Evolutionary conservation across 2,329 filamentous ascomycete genomes (phyloP), one percentile per base, ranked within the genome.

Genomic region (Samsoniella hepiali): DNA sequence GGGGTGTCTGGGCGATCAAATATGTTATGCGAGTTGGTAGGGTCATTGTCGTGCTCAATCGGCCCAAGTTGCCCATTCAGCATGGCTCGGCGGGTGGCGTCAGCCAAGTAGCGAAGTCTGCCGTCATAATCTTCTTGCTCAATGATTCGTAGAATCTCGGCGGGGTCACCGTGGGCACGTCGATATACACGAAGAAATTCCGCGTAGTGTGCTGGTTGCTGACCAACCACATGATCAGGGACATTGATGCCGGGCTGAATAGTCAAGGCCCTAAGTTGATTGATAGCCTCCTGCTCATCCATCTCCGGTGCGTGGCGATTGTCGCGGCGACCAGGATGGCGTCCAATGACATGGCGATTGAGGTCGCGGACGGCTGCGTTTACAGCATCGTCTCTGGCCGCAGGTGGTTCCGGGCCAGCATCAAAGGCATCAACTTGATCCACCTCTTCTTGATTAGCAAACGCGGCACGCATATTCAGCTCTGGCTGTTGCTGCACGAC

Each of bases 401-500:
- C 32, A 55, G 32, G 44, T 31, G 51, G 63, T 8, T 45, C 63
- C 15, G 47, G 56, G 40, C n/a, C 32, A 3, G 58, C 59, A 27
- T 62, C 65, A 2, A 72, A 65, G 5, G 72, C 69, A 42, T 74
- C 75, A 8, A 34, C 6, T 29, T 50, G 53, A 32, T 27, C 32
- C 11, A 10, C 53, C 13, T 51, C 59, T 42, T 40, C 55, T n/a
- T 63, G 60, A 9, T 79, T 83, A 11, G 83, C 86, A 71, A 88
- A 84, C 3, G 84, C 85, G 9, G 84, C 88, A 0, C 87, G 89
- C 80, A 95, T 88, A 70, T 96, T 96, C 68, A 95, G 89, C 67
- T 93, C 89, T 5, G 94, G 95, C 72, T 99, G 95, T 74, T 99
- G 95, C 74, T 99, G 95, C 10, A 99, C 93, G 58, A 99, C 95